Percentiles rank a stretch among this genome's conserved stretches.
phyloP scores from a whole-genome alignment of 805 yeast genomes.

The Helenozyma rhizophorensis region DNA sequence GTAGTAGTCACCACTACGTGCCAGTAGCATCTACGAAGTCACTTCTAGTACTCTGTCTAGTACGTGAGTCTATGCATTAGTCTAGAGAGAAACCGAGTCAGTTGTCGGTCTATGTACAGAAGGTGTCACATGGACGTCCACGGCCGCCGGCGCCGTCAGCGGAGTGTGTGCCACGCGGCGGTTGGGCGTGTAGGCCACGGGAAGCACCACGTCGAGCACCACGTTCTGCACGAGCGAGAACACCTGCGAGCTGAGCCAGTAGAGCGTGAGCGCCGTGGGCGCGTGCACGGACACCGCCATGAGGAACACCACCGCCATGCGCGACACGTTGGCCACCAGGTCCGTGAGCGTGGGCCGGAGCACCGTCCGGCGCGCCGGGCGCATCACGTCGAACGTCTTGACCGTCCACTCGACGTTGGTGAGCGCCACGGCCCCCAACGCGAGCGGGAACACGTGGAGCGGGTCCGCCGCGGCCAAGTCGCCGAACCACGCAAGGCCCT shows the following conservation, averaged over 20 bases:
- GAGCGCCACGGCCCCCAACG: slow-evolving; percentile 65
- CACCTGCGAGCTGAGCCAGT: slow-evolving; percentile 84
- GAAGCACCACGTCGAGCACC: slow-evolving; percentile 60
- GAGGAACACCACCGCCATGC: slow-evolving; percentile 72
- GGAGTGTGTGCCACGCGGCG: slow-evolving; percentile 21
- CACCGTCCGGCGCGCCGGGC: slow-evolving; percentile 36
- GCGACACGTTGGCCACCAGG: slow-evolving; percentile 62
- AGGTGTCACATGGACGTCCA: no score
- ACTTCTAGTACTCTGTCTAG: no score
- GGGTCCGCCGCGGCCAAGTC: slow-evolving; percentile 63
- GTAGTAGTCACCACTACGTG: no score
- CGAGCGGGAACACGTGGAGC: slow-evolving; percentile 59
- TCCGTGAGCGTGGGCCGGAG: slow-evolving; percentile 57
- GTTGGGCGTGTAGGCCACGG: slow-evolving; percentile 50
- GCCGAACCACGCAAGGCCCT: slow-evolving; percentile 58
- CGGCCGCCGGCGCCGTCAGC: slow-evolving; percentile 11
- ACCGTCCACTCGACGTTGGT: slow-evolving; percentile 82
- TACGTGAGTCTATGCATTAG: no score
- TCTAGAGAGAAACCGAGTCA: no score
- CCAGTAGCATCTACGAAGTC: no score
- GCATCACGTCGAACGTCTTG: slow-evolving; percentile 53
- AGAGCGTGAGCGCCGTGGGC: slow-evolving; percentile 75
- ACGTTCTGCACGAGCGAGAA: slow-evolving; percentile 76
- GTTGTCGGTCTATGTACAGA: no score
- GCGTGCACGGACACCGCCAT: slow-evolving; percentile 86